Conservation (phyloP, 192 early-diverging fungal genomes). For the Entophlyctis luteolus region DNA sequence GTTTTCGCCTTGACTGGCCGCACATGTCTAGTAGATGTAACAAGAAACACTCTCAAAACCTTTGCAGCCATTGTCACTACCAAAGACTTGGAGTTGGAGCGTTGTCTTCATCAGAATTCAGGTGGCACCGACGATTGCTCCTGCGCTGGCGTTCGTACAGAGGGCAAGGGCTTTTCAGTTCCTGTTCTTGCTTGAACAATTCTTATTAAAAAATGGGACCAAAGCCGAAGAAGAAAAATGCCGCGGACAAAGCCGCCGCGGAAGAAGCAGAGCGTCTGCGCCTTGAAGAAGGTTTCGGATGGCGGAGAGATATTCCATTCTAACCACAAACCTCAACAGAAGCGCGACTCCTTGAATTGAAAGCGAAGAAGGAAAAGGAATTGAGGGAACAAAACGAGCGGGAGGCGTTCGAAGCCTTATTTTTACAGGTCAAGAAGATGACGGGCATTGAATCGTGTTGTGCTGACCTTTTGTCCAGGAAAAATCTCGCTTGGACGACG, state of each 20-base stretch:
- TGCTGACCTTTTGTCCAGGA: constrained; percentile 20
- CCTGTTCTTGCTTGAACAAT: too few species aligned
- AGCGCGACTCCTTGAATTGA: constrained; percentile 34
- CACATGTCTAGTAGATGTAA: too few species aligned
- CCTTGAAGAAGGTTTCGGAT: constrained; percentile 20
- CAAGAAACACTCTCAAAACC: neutral
- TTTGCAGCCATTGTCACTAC: too few species aligned
- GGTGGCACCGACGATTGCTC: too few species aligned
- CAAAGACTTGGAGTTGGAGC: too few species aligned
- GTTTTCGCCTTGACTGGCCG: too few species aligned
- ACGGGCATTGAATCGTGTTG: neutral
- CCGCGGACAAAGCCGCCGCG: constrained; percentile 9
- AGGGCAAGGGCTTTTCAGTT: too few species aligned
- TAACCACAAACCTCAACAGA: constrained; percentile 16
- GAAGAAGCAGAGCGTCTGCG: constrained; percentile 24
- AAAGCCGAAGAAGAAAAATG: constrained; percentile 13
- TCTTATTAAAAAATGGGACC: neutral
- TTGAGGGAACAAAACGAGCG: constrained; percentile 30
- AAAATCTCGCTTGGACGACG: constrained; percentile 34
- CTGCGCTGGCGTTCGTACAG: too few species aligned
- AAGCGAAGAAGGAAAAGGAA: constrained; percentile 40
- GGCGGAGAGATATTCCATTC: neutral
- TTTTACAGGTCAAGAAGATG: constrained; percentile 30
- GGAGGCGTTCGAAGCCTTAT: constrained; percentile 44
- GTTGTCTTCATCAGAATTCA: too few species aligned